Evolutionary conservation across 495 filamentous ascomycete genomes (phyloP), one percentile per base, ranked within the genome.

Genomic region (Hyaloscypha hepaticicola): DNA sequence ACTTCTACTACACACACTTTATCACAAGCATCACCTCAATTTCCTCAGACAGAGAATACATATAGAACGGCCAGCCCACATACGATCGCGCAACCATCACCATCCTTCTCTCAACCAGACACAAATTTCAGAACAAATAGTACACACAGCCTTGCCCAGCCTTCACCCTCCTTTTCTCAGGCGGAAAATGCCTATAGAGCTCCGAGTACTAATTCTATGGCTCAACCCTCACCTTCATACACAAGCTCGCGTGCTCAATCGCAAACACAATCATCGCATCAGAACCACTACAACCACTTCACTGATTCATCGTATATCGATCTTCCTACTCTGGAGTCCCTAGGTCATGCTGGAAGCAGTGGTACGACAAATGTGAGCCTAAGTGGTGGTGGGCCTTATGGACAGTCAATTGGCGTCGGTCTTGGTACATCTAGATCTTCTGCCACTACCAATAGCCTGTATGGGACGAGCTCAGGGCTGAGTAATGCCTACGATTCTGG

Each of bases 241-340:
- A 50, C 68, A 12, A 55, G 60, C 22, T 58, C 70, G 41, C 48
- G 64, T 33, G n/a, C 72, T 34, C 62, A 71, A 52, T 38, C 55
- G 14, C 58, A 71, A 67, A 53, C 68, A 33, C 60, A 83, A 80
- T 29, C 82, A 88, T 12, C 78, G 90, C 28, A 74, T 91, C 53
- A 89, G 67, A 64, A 55, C 28, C 69, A 69, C n/a, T 72, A 72
- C 34, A 62, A 50, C 53, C 61, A 67, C 25, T 72, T 69, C 33
- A 59, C 67, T 2, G 70, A 72, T 25, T 63, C 67, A 22, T 67
- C 70, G 2, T 72, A 61, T 50, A 61, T 69, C 22, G 70, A 72
- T 56, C 59, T 72, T 76, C 75, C 21, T 76, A 82, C 49, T 76
- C 78, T 50, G 70, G 77, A 26, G 74, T 76, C 25, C 61, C 65